Percentiles rank a stretch among this genome's conserved stretches.
phyloP scores from a whole-genome alignment of 164 flowering plant species.

The Chimonanthus salicifolius region DNA sequence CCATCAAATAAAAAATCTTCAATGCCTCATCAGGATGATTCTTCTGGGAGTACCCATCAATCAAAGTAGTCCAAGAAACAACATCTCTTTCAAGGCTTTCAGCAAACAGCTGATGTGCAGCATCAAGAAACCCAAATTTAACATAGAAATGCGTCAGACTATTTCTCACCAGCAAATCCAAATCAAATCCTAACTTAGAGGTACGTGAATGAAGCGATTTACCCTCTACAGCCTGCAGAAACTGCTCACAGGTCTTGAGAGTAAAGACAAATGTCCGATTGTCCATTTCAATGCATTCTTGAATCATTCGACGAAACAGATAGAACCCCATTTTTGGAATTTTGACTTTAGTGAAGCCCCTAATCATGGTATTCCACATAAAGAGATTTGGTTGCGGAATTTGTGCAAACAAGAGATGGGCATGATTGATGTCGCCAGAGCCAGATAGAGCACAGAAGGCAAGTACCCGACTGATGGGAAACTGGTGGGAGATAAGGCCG shows the following conservation, averaged over 20 bases:
- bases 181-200: constrained; percentile 43
- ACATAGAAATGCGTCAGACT: constrained; percentile 51
- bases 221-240: constrained; percentile 24
- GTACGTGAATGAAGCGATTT: constrained; percentile 32
- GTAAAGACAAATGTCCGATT: constrained; percentile 46
- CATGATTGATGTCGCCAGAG: constrained; percentile 22
- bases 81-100: constrained; percentile 45
- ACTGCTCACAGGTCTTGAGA: constrained; percentile 44
- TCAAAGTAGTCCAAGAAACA: constrained; percentile 60
- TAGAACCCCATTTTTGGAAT: constrained; percentile 25
- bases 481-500: constrained; percentile 44
- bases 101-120: constrained; percentile 41
- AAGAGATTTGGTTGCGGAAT: constrained; percentile 7
- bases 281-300: constrained; percentile 41
- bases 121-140: constrained; percentile 21
- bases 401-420: constrained; percentile 8
- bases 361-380: constrained; percentile 40
- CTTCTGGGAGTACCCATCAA: constrained; percentile 41
- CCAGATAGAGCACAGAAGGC: constrained; percentile 56
- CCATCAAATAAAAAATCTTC: constrained; percentile 41
- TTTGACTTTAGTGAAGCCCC: constrained; percentile 32
- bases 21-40: constrained; percentile 36
- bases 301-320: constrained; percentile 42
- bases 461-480: constrained; percentile 54
- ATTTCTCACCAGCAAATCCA: constrained; percentile 41